Evolutionary conservation across 2,329 filamentous ascomycete genomes (phyloP).

Genomic region (Claviceps sp.): DNA sequence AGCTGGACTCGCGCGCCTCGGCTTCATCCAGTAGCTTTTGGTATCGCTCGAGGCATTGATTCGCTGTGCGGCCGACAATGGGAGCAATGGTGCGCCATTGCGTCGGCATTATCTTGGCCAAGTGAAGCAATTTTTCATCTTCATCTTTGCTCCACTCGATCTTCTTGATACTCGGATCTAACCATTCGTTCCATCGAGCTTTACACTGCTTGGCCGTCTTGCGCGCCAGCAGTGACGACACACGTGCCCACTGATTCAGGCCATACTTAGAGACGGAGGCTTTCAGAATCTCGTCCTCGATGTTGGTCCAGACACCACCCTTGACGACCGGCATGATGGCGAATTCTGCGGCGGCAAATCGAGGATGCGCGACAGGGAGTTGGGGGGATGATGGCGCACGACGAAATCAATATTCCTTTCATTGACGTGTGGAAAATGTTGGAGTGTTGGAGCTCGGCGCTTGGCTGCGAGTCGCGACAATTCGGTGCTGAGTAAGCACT

Average conservation of each 20-base stretch:
- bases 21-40: conserved; percentile 94
- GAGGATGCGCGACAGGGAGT: not conserved
- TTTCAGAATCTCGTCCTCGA: conserved; percentile 93
- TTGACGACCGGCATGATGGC: conserved; percentile 56
- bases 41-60: conserved; percentile 93
- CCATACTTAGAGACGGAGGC: conserved; percentile 90
- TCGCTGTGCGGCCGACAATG: conserved; percentile 90
- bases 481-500: conserved; percentile 3
- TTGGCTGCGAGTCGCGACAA: not conserved
- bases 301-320: conserved; percentile 63
- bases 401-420: not conserved
- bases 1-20: conserved; percentile 71
- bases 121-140: conserved; percentile 89
- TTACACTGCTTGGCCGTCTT: conserved; percentile 99
- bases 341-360: conserved; percentile 3
- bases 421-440: conserved; percentile 1
- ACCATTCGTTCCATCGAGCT: conserved; percentile 95
- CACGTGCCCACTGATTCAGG: conserved; percentile 94
- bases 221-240: conserved; percentile 88
- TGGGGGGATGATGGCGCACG: not conserved
- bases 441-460: not conserved
- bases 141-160: conserved; percentile 99
- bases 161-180: conserved; percentile 95
- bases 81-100: conserved; percentile 98
- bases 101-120: conserved; percentile 96